Percentiles rank a stretch among this genome's conserved stretches.
Evolutionary conservation across 768 basidiomycete genomes (phyloP).

Genomic region (Leccinum incarnatum): DNA sequence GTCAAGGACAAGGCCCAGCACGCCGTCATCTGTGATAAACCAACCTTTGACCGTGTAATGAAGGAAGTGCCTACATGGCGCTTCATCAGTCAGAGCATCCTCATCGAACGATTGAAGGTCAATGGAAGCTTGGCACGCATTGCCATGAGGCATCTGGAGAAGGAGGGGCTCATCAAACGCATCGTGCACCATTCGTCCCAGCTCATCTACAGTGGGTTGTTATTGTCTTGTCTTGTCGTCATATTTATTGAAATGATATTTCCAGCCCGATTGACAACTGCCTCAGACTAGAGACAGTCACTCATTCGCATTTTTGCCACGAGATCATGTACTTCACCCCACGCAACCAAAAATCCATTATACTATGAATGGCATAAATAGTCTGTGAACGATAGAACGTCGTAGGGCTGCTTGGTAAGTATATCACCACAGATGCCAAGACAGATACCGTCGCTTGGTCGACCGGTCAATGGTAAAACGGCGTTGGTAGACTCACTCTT

Average conservation of each 20-base stretch:
- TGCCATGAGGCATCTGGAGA: slow-evolving; percentile 90
- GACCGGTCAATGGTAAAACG: too few relatives aligned
- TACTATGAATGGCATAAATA: slow-evolving; percentile 21
- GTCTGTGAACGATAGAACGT: not conserved
- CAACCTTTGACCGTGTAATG: slow-evolving; percentile 88
- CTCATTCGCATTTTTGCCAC: slow-evolving; percentile 23
- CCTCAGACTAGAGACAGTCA: slow-evolving; percentile 35
- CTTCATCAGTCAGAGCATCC: slow-evolving; percentile 95
- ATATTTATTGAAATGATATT: slow-evolving; percentile 4
- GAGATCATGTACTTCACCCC: slow-evolving; percentile 37
- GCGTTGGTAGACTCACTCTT: too few relatives aligned
- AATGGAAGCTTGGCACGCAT: slow-evolving; percentile 92
- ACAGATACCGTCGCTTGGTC: too few relatives aligned
- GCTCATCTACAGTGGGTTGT: slow-evolving; percentile 87
- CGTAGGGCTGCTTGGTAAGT: not conserved
- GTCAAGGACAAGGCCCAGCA: slow-evolving; percentile 99
- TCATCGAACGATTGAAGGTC: slow-evolving; percentile 97
- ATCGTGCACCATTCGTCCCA: slow-evolving; percentile 96
- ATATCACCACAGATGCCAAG: too few relatives aligned
- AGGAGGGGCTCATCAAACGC: slow-evolving; percentile 90
- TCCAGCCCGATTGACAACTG: slow-evolving; percentile 44
- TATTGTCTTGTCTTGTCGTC: not conserved
- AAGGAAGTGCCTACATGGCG: slow-evolving; percentile 99
- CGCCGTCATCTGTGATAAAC: slow-evolving; percentile 92
- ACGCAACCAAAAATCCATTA: slow-evolving; percentile 27